Evolutionary conservation across 176 grass and related monocot species (phyloP).

Genomic region (Zea mays): DNA sequence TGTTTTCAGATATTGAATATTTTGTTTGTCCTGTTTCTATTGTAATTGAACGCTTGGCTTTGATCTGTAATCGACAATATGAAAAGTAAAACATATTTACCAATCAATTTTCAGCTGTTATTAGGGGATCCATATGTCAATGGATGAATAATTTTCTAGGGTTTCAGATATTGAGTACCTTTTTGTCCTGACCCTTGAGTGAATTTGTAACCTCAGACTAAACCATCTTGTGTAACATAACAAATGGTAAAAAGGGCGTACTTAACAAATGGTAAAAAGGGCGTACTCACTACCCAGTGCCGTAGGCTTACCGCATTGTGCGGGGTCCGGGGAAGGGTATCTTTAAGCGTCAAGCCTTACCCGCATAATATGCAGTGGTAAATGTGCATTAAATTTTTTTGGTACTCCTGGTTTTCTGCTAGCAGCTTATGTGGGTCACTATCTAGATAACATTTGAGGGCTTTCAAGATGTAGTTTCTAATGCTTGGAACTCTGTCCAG

Average conservation of each 20-base stretch:
- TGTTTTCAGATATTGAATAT: no score
- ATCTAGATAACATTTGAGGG: constrained; percentile 9
- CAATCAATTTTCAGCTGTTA: no score
- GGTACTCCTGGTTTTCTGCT: constrained; percentile 2
- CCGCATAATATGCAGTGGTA: not conserved
- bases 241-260: not conserved
- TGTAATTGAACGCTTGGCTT: no score
- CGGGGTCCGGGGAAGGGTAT: no score
- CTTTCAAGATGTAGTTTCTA: no score
- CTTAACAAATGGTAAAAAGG: not conserved
- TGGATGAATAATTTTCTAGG: constrained; percentile 23
- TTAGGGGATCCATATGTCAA: not conserved
- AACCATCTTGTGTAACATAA: constrained; percentile 4
- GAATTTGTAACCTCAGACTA: constrained; percentile 12
- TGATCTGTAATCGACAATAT: no score
- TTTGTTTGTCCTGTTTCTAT: no score
- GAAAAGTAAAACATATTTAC: no score
- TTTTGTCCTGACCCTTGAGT: constrained; percentile 6
- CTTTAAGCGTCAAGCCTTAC: no score
- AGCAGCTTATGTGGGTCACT: constrained; percentile 18
- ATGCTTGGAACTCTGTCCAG: no score
- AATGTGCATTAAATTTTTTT: constrained; percentile 11
- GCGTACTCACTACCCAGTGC: no score
- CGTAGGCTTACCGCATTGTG: no score
- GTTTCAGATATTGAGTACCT: not conserved